A percentile compares a stretch with the other conserved stretches of the same genome.
These are phyloP conservation scores for Hyphochytrium catenoides DNA, from an alignment of 352 stramenopile species.

Conservation along the genomic window DNA sequence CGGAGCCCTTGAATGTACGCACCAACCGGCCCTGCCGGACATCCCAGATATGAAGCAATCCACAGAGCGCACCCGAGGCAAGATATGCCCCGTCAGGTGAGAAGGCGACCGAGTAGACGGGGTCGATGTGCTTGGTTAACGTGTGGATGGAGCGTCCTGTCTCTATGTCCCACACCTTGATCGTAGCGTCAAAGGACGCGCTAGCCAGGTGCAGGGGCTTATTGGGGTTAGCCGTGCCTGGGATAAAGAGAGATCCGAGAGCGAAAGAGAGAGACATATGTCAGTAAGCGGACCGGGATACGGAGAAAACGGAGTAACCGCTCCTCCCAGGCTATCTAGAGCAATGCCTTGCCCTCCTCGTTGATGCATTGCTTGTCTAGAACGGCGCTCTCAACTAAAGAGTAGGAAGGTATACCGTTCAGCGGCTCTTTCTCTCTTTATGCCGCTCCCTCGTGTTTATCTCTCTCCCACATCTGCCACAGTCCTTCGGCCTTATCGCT, in stretches of 20 bases:
- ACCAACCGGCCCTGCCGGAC: slow-evolving; percentile 36
- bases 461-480: slow-evolving; percentile 28
- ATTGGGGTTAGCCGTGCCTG: slow-evolving; percentile 26
- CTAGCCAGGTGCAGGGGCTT: slow-evolving; percentile 62
- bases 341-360: background rate
- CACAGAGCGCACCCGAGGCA: slow-evolving; percentile 85
- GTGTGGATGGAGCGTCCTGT: slow-evolving; percentile 69
- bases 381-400: background rate
- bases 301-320: slow-evolving; percentile 4
- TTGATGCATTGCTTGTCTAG: background rate
- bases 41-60: slow-evolving; percentile 86
- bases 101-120: slow-evolving; percentile 62
- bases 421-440: background rate
- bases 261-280: background rate
- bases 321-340: background rate
- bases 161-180: slow-evolving; percentile 78
- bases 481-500: too few species aligned
- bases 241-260: slow-evolving; percentile 6
- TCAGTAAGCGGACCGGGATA: slow-evolving; percentile 17
- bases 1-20: slow-evolving; percentile 65
- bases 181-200: slow-evolving; percentile 83
- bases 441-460: slow-evolving; percentile 44
- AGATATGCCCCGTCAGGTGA: slow-evolving; percentile 74
- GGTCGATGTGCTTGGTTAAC: slow-evolving; percentile 69
- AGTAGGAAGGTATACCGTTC: background rate